Conservation (phyloP, 2,329 filamentous ascomycete genomes). For the Podosphaera aphanis region DNA sequence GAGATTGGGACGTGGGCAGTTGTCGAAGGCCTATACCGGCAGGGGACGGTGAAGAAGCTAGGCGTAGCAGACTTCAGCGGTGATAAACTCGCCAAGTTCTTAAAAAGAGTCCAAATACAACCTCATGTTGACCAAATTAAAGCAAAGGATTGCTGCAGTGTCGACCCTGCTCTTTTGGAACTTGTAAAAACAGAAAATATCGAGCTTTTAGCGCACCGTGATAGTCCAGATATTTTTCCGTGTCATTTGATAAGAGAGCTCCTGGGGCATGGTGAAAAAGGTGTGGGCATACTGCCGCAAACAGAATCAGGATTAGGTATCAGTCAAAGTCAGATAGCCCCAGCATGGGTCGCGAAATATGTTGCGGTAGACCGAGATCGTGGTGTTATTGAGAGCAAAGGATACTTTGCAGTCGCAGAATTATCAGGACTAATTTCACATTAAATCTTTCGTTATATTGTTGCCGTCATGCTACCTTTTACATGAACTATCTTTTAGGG, state of each 20-base stretch:
- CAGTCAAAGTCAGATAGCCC: conserved; percentile 53
- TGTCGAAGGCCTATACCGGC: conserved; percentile 47
- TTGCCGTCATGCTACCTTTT: too few species aligned
- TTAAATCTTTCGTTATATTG: too few species aligned
- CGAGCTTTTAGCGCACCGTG: conserved; percentile 78
- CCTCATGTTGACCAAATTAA: conserved; percentile 92
- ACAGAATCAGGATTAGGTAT: conserved; percentile 24
- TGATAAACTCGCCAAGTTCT: conserved; percentile 55
- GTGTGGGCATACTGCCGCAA: conserved; percentile 50
- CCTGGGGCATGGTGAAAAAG: conserved; percentile 45
- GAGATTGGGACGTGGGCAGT: conserved; percentile 45
- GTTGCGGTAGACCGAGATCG: conserved; percentile 84
- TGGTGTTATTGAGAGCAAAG: conserved; percentile 94
- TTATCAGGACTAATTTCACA: too few species aligned
- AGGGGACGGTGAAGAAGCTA: conserved; percentile 49
- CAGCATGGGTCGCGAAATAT: conserved; percentile 93
- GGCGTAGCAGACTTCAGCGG: conserved; percentile 83
- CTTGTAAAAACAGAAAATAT: conserved; percentile 68
- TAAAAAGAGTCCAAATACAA: conserved; percentile 43
- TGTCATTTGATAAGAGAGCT: conserved; percentile 66
- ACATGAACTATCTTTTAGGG: too few species aligned
- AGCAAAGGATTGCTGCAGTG: conserved; percentile 81
- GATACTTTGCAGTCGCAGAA: conserved; percentile 55
- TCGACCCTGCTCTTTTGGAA: conserved; percentile 64
- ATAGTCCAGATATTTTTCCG: conserved; percentile 79